These are phyloP conservation scores for Neckera pumila DNA, from an alignment of 225 moss, liverwort and hornwort species.

Conservation along the genomic window DNA sequence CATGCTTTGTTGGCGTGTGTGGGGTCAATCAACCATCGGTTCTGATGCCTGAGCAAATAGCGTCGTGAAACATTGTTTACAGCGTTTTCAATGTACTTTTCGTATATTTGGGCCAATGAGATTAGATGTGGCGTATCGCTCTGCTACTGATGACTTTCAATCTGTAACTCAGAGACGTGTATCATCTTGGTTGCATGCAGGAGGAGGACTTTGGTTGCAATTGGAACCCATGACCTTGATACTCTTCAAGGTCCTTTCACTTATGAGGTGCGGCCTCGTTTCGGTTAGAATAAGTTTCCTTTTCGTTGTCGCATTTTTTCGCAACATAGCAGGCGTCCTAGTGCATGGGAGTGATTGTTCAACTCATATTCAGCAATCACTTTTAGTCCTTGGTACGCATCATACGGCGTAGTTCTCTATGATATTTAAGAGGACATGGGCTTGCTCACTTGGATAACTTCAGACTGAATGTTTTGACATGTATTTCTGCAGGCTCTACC, in stretches of 20 bases:
- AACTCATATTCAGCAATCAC: not conserved
- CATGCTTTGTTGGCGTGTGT: not conserved
- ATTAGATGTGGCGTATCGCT: not conserved
- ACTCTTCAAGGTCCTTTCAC: conserved; percentile 80
- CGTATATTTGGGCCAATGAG: not conserved
- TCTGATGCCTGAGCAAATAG: not conserved
- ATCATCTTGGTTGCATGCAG: conserved; percentile 21
- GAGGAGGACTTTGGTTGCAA: conserved; percentile 92
- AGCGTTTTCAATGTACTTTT: not conserved
- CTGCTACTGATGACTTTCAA: not conserved
- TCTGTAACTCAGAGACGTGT: not conserved
- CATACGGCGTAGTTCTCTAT: not conserved
- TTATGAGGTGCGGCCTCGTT: conserved; percentile 56
- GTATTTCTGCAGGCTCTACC: conserved; percentile 58
- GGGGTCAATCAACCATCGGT: not conserved
- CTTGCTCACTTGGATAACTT: not conserved
- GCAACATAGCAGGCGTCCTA: not conserved
- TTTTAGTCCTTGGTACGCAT: not conserved
- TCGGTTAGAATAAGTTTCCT: not conserved
- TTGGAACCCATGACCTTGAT: conserved; percentile 93
- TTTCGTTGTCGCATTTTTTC: not conserved
- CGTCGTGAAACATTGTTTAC: not conserved
- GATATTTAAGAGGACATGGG: too few species aligned
- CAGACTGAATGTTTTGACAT: not conserved
- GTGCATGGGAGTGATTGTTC: not conserved